A percentile compares a stretch with the other conserved stretches of the same genome.
Evolutionary conservation across 306 rosid genomes (phyloP).

Genomic region (Sicyos baderoa): DNA sequence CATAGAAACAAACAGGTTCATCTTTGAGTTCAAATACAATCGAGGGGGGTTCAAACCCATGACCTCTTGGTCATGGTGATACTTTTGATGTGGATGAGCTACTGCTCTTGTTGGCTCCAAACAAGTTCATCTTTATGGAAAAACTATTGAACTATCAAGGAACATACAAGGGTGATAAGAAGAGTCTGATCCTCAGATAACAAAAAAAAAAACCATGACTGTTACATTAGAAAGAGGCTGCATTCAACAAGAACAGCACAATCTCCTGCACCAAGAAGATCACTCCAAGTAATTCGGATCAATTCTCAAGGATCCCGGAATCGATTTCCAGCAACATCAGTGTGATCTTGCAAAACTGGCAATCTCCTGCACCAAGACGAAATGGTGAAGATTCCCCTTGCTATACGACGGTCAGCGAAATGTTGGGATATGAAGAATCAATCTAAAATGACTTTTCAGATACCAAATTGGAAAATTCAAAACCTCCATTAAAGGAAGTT

Average conservation of each 20-base stretch:
- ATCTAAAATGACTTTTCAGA: background rate
- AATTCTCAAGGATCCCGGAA: background rate
- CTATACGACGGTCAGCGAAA: background rate
- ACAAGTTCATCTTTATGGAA: too few relatives aligned
- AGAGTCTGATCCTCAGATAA: conserved; percentile 2
- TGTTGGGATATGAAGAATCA: background rate
- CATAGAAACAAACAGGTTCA: too few relatives aligned
- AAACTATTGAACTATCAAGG: background rate
- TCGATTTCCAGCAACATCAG: background rate
- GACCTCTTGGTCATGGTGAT: too few relatives aligned
- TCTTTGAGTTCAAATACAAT: too few relatives aligned
- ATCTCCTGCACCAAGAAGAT: background rate
- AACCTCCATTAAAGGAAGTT: conserved; percentile 11
- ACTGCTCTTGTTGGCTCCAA: too few relatives aligned
- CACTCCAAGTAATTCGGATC: background rate
- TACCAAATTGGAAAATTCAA: conserved; percentile 11
- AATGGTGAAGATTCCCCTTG: too few relatives aligned
- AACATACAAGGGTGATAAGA: background rate
- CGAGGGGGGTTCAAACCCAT: too few relatives aligned
- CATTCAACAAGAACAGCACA: background rate
- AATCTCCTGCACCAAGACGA: too few relatives aligned
- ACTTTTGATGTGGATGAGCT: too few relatives aligned
- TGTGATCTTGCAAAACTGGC: background rate
- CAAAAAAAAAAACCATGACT: background rate
- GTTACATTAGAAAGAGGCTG: background rate